These are phyloP conservation scores for Phytophthora citricola DNA, from an alignment of 352 stramenopile genomes.

Conservation along the genomic window DNA sequence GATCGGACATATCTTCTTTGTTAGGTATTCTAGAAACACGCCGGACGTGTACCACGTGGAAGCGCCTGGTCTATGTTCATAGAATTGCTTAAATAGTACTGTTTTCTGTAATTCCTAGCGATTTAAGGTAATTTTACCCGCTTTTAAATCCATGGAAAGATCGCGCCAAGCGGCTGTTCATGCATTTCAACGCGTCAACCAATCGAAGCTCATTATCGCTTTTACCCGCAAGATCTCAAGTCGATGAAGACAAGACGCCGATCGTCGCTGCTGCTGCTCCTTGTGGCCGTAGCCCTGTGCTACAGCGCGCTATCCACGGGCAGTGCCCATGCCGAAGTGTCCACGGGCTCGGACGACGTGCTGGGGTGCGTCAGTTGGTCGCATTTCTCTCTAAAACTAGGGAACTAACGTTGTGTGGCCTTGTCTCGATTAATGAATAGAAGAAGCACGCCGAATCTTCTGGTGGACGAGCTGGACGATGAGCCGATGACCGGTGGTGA, in stretches of 20 bases:
- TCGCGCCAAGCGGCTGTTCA: slow-evolving; percentile 21
- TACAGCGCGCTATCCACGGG: slow-evolving; percentile 34
- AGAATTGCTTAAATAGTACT: neutral
- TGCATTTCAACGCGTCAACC: slow-evolving; percentile 8
- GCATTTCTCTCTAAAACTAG: neutral
- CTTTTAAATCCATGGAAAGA: slow-evolving; percentile 30
- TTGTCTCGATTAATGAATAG: slow-evolving; percentile 18
- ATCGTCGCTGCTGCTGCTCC: slow-evolving; percentile 43
- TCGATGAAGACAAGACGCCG: slow-evolving; percentile 25
- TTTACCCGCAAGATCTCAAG: slow-evolving; percentile 19
- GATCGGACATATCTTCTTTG: slow-evolving; percentile 2
- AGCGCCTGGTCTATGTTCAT: neutral
- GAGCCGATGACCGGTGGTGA: slow-evolving; percentile 64
- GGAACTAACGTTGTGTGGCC: slow-evolving; percentile 2
- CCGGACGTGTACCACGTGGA: slow-evolving; percentile 24
- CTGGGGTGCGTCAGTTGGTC: slow-evolving; percentile 38
- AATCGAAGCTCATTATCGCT: slow-evolving; percentile 28
- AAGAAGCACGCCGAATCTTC: slow-evolving; percentile 42
- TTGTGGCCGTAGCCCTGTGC: slow-evolving; percentile 46
- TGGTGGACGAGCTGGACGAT: slow-evolving; percentile 56
- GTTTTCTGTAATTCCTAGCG: slow-evolving; percentile 2
- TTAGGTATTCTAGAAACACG: slow-evolving; percentile 34
- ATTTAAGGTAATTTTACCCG: slow-evolving; percentile 1
- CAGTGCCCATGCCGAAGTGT: slow-evolving; percentile 39
- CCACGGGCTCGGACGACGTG: slow-evolving; percentile 46